Evolutionary conservation across 2,329 filamentous ascomycete genomes (phyloP), one percentile per base, ranked within the genome.

Genomic region (Fonsecaea monophora): DNA sequence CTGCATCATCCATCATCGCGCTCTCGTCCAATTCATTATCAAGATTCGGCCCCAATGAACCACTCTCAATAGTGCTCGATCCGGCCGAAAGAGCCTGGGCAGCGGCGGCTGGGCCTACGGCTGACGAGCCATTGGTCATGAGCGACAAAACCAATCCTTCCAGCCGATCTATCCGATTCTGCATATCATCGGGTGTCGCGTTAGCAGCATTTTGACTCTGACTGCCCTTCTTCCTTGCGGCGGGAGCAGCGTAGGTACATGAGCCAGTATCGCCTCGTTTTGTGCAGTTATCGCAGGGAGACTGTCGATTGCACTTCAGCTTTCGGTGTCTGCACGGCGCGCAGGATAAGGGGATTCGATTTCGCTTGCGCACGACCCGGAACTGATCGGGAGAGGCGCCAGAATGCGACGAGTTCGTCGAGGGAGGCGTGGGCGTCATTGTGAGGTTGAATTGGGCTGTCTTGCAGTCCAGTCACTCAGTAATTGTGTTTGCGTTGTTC

Each of bases 161-260:
- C 72, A 98, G 85, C 74, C 94, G 88, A 82, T 98, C 94, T 81
- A 98, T 98, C 77, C 95, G 91, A 77, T 96, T 96, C 82, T 98
- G 94, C 94, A 98, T 97, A 79, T 97, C 94, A 84, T 97, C 94
- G 58, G 94, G 92, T 73, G 86, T 84, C 80, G 87, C 80, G 60
- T 62, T 68, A 4, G 62, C 59, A n/a, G 81, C 72, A 62, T 81
- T 86, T 78, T 89, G 86, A 75, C 82, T 84, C 42, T 79, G 73
- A 8, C 74, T 73, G 65, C 79, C 89, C 84, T 92, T 96, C 80
- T 92, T 95, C 73, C 92, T 87, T 60, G 82, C 82, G 37, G 83
- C 79, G 42, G 88, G 89, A 60, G 88, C 85, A 55, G 92, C 93
- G 82, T 97, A 98, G 71, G 90, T 91, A 81, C 94, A 98, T 65